These are phyloP conservation scores for Phytophthora fragariaefolia DNA, from an alignment of 352 stramenopile genomes.

Conservation along the genomic window DNA sequence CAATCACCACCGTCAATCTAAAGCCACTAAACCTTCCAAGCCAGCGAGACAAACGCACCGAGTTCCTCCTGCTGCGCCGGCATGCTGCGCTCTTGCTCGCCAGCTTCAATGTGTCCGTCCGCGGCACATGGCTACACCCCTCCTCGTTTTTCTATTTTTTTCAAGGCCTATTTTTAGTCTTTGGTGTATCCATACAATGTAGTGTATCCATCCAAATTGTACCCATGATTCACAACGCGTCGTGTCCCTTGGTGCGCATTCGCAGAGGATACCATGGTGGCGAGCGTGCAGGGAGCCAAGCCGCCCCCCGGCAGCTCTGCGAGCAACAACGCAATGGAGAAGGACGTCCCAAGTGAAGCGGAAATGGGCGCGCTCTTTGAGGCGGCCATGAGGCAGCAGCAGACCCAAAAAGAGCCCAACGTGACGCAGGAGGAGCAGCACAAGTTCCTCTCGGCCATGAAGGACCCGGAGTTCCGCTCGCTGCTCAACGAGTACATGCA, in stretches of 20 bases:
- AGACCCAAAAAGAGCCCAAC: constrained; percentile 8
- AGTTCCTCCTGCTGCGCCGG: constrained; percentile 51
- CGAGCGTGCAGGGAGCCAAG: constrained; percentile 1
- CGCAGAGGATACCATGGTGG: constrained; percentile 19
- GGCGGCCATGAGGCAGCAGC: constrained; percentile 48
- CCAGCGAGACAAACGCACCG: constrained; percentile 21
- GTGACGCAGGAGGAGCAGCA: constrained; percentile 63
- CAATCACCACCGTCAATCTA: neutral
- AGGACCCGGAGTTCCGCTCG: constrained; percentile 91
- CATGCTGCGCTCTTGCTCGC: constrained; percentile 28
- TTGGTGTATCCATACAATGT: no score
- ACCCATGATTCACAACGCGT: no score
- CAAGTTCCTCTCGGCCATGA: constrained; percentile 91
- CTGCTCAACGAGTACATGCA: constrained; percentile 95
- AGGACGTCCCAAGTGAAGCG: constrained; percentile 38
- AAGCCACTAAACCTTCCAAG: no score
- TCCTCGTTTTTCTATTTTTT: constrained; percentile 26
- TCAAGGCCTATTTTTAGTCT: neutral
- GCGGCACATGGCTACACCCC: constrained; percentile 21
- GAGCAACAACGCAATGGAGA: constrained; percentile 25
- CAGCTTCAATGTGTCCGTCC: constrained; percentile 13
- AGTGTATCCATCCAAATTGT: constrained; percentile 11
- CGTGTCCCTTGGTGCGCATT: constrained; percentile 19
- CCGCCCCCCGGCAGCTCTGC: neutral
- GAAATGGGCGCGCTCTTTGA: constrained; percentile 61